Evolutionary conservation across 352 stramenopile genomes (phyloP).

Genomic region (Phytophthora kernoviae): DNA sequence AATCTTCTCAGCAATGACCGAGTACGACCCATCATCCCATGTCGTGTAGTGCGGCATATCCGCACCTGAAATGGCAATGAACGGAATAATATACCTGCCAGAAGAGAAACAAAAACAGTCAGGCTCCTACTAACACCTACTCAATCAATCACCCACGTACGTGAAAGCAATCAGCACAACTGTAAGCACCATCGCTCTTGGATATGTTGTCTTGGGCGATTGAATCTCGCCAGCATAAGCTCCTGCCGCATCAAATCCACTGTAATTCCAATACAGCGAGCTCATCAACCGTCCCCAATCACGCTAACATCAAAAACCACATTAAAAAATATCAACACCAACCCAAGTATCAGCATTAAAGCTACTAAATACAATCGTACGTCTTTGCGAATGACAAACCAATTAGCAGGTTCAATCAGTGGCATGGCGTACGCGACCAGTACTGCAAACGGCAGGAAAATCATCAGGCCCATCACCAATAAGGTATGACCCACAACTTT

Average conservation of each 20-base stretch:
- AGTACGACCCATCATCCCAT: constrained; percentile 81
- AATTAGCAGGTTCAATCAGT: constrained; percentile 69
- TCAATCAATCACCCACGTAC: constrained; percentile 26
- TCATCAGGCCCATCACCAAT: constrained; percentile 65
- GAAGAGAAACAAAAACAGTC: too few species aligned
- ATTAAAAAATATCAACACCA: constrained; percentile 4
- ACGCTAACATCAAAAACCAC: constrained; percentile 28
- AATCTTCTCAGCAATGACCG: constrained; percentile 68
- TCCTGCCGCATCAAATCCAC: constrained; percentile 73
- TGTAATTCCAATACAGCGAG: constrained; percentile 86
- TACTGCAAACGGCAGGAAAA: constrained; percentile 71
- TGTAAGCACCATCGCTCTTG: constrained; percentile 75
- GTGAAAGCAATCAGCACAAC: constrained; percentile 81
- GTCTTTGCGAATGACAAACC: constrained; percentile 69
- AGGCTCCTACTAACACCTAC: too few species aligned
- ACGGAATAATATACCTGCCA: constrained; percentile 64
- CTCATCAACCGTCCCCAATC: constrained; percentile 72
- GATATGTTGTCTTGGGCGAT: constrained; percentile 72
- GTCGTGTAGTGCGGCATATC: constrained; percentile 77
- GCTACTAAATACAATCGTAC: constrained; percentile 20
- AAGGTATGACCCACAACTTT: constrained; percentile 73
- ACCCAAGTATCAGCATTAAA: not conserved
- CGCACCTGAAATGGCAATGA: constrained; percentile 67
- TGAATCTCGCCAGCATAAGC: constrained; percentile 79
- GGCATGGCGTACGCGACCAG: constrained; percentile 55